Base-by-base conservation (phyloP, 2,329 filamentous ascomycete genomes). In the Botryotinia convoluta region DNA sequence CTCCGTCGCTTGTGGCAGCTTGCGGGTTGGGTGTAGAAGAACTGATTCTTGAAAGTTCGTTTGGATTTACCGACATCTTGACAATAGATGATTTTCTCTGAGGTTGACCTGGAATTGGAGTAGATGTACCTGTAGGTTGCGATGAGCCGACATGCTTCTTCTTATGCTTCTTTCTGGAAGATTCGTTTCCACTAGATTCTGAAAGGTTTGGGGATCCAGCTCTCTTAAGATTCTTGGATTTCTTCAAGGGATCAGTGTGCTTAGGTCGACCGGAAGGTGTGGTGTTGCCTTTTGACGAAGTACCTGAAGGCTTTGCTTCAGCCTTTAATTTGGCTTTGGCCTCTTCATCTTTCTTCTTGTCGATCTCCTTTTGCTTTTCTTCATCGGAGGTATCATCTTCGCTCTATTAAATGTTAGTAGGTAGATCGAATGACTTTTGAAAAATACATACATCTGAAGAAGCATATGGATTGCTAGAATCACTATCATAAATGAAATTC, bases 101-200 rank as follows among this genome's bases (percentile, higher is more conserved):
- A 69, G 39, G 75, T 74, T 73, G 77, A 69, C 74, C 74, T 26
- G 87, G 84, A 62, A 88, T 79, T 29, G 89, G 89, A 14, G 89
- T 91, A 20, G 84, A 84, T 29, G 87, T 84, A 32, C 88, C 87
- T 74, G 88, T 90, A 16, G 83, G 83, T 71, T 84, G 84, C 3
- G 85, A 81, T 22, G 86, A 86, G 26, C 84, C 80, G 2, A 83
- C 82, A 75, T 89, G 87, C 81, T 92, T 92, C 84, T 91, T 93
- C 80, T 92, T 89, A 81, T 88, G 89, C 84, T 93, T 93, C 83
- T 96, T 94, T 77, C 92, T 91, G 37, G 91, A 89, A 0, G 93
- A 95, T 81, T 98, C 95, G 78, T 95, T 97, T 71, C 94, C 95
- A 81, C 94, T 97, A 16, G 94, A 94, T 81, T 98, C 95, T 0